phyloP scores from a whole-genome alignment of 768 basidiomycete genomes.

The Termitomyces titanicus region DNA sequence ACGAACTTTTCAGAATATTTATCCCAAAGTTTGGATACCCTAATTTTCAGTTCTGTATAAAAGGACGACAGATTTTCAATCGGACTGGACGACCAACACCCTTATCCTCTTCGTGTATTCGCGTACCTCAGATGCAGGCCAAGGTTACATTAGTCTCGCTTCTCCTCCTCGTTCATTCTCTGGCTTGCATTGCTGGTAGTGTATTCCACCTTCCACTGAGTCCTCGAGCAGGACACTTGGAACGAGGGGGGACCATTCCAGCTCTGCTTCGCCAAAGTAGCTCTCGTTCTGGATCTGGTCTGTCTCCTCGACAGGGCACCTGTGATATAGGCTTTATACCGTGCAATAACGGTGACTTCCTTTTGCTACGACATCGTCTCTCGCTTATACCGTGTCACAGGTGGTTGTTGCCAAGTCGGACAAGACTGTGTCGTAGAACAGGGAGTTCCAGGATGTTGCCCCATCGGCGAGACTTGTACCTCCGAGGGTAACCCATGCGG shows the following conservation, averaged over 20 bases:
- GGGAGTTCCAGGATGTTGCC: not conserved
- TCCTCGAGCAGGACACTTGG: not conserved
- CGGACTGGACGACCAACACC: too few relatives aligned
- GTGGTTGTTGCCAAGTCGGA: not conserved
- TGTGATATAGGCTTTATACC: constrained; percentile 8
- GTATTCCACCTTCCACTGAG: not conserved
- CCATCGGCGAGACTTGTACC: not conserved
- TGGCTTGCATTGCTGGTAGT: not conserved
- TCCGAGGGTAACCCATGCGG: not conserved
- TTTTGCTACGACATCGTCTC: not conserved
- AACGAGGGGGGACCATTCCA: not conserved
- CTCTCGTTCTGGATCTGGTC: not conserved
- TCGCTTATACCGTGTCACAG: not conserved
- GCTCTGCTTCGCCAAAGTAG: constrained; percentile 6
- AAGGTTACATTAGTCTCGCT: not conserved
- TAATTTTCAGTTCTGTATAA: not conserved
- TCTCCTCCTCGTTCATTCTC: not conserved
- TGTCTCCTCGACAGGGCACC: not conserved
- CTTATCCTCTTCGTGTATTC: not conserved
- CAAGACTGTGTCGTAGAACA: not conserved
- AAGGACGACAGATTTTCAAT: too few relatives aligned
- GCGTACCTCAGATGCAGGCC: not conserved
- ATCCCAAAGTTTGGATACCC: too few relatives aligned
- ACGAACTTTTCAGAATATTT: too few relatives aligned
- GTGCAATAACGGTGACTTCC: constrained; percentile 9